Percentiles rank a stretch among this genome's conserved stretches.
Conservation (phyloP, 306 rosid genomes). For the Psophocarpus tetragonolobus region DNA sequence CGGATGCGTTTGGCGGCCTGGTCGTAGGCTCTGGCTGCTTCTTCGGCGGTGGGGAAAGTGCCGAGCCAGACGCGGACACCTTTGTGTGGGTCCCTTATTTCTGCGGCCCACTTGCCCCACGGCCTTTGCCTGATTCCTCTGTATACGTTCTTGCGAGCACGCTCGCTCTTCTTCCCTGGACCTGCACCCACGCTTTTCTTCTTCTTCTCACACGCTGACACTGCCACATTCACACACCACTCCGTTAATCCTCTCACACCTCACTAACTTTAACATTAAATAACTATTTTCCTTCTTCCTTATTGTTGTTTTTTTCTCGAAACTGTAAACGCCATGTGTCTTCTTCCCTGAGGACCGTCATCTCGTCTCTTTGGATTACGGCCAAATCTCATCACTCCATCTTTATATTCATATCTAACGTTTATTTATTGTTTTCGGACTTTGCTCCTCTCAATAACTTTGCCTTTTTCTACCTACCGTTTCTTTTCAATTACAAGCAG, state of each 20-base stretch:
- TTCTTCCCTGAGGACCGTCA: not conserved
- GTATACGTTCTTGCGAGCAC: conserved; percentile 66
- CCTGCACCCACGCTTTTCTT: conserved; percentile 26
- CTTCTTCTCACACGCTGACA: conserved; percentile 27
- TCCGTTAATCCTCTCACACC: not conserved
- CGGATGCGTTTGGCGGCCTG: conserved; percentile 83
- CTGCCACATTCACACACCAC: conserved; percentile 16
- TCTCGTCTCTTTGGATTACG: no score
- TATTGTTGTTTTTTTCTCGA: not conserved
- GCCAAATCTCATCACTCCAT: no score
- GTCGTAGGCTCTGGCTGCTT: conserved; percentile 90
- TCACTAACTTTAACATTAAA: not conserved
- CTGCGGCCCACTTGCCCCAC: conserved; percentile 99
- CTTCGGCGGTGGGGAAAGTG: conserved; percentile 80
- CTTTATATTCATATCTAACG: not conserved
- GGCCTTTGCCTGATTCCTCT: conserved; percentile 95
- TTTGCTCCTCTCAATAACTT: not conserved
- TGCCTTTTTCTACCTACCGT: not conserved
- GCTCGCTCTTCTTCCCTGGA: not conserved
- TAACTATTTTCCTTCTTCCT: no score
- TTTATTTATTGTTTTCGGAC: not conserved
- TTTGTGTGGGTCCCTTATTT: conserved; percentile 90
- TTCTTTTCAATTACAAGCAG: not conserved
- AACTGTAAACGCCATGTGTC: not conserved
- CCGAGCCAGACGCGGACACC: conserved; percentile 98